Base-by-base conservation (phyloP, 2,329 filamentous ascomycete species). In the Cordyceps cicadae region DNA sequence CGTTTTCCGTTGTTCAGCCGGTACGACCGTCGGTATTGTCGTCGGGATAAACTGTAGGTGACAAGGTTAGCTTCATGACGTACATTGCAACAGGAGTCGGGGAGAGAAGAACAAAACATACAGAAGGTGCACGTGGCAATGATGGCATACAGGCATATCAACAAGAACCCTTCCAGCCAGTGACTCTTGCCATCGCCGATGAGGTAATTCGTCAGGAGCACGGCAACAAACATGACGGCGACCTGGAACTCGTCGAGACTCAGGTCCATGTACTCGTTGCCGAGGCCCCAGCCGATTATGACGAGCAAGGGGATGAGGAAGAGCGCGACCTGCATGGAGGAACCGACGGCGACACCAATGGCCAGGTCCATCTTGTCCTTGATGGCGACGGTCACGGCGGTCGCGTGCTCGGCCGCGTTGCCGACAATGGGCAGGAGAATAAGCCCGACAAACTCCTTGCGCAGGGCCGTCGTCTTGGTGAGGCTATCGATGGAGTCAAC, bases 241-340 rank as follows among this genome's bases (percentile, higher is more conserved):
- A 96, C 87, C 75, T 96, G 90, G 78, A 97, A 97, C 0, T 86
- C 86, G 69, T 95, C 90, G 70, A 96, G 94, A 71, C 87, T 87
- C 5, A 96, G 81, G 21, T 86, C 90, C 90, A 93, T 93, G 1
- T 85, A 79, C 63, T 87, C 85, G 63, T 82, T 72, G 43, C 76
- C 82, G 81, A 92, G 85, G 64, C 85, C 86, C 89, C 89, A 93
- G 59, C 89, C 89, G 41, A 92, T 83, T 43, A 92, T 81, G 61
- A 92, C 87, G 37, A 92, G 81, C 12, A 92, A 76, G 0, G 89
- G 89, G 9, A 90, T 90, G 55, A 92, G 80, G 71, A 92, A 91
- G 32, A 92, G 80, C 1, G 89, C 85, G 53, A 92, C 90, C 73
- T 92, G 89, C 74, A 93, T 92, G 67, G 86, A 89, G 12, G 86